Evolutionary conservation across 2,329 filamentous ascomycete species (phyloP), one percentile per base, ranked within the genome.

Genomic region (Colletotrichum echinochloae): DNA sequence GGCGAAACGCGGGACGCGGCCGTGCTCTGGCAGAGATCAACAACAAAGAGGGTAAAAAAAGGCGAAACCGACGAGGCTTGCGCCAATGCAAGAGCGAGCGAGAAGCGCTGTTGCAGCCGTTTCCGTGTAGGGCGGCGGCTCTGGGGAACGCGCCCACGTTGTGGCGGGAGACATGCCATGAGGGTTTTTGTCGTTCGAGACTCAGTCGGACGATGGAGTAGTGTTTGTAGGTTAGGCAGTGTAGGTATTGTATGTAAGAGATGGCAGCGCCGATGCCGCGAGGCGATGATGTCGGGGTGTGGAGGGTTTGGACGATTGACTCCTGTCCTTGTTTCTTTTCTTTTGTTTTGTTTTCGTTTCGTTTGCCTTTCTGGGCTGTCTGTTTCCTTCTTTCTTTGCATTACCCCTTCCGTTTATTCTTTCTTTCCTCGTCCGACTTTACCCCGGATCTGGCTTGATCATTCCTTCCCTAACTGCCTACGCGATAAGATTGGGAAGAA

Each of bases 11-110:
- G 46, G 52, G 33, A 28, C n/a, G 18, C 33, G 62, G 56, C 41
- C 46, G 48, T 54, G 23, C 39, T 49, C 55, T 49, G n/a, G 12
- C 48, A 37, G 39, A 37, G 46, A 51, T 48, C 39, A 67, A 67
- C 48, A 59, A 67, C n/a, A 57, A 49, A 57, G 49, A 37, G 46
- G 39, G 35, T 46, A 9, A 56, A 57, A 44, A 61, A 62, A 62
- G 23, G 61, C 55, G 23, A 67, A 57, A 62, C 51, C 37, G 35
- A 56, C 56, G 62, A 66, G 66, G 62, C 66, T 64, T 68, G 65
- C 46, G 46, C 57, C 65, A 62, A 37, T 35, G 56, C 56, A 28
- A 52, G 39, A 51, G 55, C 51, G 60, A 35, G 56, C n/a, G n/a
- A n/a, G n/a, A n/a, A 33, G 60, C n/a, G 44, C 60, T 57, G 51